Percentiles rank a stretch among this genome's conserved stretches.
phyloP scores from a whole-genome alignment of 495 filamentous ascomycete genomes.

The Neurospora sp. region DNA sequence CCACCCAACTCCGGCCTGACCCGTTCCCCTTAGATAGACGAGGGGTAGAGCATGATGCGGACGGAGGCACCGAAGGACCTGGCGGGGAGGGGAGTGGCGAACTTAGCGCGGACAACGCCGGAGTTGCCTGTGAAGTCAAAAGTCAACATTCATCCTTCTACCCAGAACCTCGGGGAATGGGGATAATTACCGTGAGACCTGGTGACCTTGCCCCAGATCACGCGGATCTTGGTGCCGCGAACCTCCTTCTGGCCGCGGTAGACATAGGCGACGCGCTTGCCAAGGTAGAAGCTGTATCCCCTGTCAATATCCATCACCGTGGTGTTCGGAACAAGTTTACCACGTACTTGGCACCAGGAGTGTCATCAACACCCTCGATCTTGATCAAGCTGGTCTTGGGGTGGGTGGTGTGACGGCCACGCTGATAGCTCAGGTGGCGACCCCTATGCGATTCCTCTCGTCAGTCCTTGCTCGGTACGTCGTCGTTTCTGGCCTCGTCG shows the following conservation, averaged over 20 bases:
- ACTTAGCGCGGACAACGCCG: conserved; percentile 91
- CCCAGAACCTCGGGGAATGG: not conserved
- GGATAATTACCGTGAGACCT: conserved; percentile 70
- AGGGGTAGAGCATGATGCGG: conserved; percentile 98
- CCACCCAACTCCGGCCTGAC: conserved; percentile 43
- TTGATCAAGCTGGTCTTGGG: conserved; percentile 83
- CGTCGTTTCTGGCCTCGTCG: conserved; percentile 19
- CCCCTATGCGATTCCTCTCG: conserved; percentile 46
- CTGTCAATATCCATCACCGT: conserved; percentile 16
- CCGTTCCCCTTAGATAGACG: conserved; percentile 46
- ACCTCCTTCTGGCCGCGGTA: conserved; percentile 88
- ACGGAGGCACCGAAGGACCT: conserved; percentile 94
- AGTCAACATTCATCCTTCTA: conserved; percentile 8
- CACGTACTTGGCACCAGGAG: conserved; percentile 72
- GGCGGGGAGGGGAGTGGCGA: conserved; percentile 86
- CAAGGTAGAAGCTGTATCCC: conserved; percentile 64
- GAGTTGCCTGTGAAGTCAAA: conserved; percentile 61
- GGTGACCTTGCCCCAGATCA: conserved; percentile 99
- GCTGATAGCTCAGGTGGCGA: conserved; percentile 90
- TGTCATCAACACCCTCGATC: conserved; percentile 91
- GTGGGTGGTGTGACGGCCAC: conserved; percentile 74
- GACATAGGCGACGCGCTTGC: conserved; percentile 96
- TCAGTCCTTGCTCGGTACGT: conserved; percentile 19
- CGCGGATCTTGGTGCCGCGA: conserved; percentile 91
- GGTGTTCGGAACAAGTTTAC: not conserved